These are phyloP conservation scores for Cairneyella variabilis DNA, from an alignment of 495 filamentous ascomycete species.

Conservation along the genomic window DNA sequence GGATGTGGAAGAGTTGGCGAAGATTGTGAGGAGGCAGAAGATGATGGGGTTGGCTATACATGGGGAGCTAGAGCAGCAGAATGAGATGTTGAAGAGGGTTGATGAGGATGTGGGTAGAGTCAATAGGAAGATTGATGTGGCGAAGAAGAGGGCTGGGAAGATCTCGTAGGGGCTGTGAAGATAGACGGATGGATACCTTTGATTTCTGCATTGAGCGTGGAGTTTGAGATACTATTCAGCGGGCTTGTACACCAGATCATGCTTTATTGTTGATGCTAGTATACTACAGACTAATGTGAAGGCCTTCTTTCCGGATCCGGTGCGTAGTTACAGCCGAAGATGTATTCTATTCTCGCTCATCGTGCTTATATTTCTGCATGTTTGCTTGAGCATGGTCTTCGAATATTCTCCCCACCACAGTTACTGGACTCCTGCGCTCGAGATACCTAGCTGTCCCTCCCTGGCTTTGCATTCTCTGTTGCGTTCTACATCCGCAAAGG, in stretches of 20 bases:
- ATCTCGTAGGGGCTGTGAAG: slow-evolving; percentile 38
- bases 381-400: too few relatives aligned
- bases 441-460: too few relatives aligned
- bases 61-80: slow-evolving; percentile 81
- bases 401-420: too few relatives aligned
- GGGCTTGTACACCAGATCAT: neutral
- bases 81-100: slow-evolving; percentile 69
- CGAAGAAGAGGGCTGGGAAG: slow-evolving; percentile 75
- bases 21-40: slow-evolving; percentile 73
- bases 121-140: slow-evolving; percentile 73
- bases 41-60: slow-evolving; percentile 85
- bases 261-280: neutral
- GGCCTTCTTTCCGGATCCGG: too few relatives aligned
- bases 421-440: too few relatives aligned
- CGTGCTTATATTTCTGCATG: too few relatives aligned
- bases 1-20: slow-evolving; percentile 69
- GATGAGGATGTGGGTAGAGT: slow-evolving; percentile 73
- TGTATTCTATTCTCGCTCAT: too few relatives aligned
- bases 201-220: neutral
- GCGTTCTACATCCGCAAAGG: too few relatives aligned
- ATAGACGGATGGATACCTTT: neutral
- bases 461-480: too few relatives aligned
- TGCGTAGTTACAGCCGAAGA: too few relatives aligned
- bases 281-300: too few relatives aligned
- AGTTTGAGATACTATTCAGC: slow-evolving; percentile 2